phyloP scores from a whole-genome alignment of 2,329 filamentous ascomycete species.

The Nothomitra cinnamomea region DNA sequence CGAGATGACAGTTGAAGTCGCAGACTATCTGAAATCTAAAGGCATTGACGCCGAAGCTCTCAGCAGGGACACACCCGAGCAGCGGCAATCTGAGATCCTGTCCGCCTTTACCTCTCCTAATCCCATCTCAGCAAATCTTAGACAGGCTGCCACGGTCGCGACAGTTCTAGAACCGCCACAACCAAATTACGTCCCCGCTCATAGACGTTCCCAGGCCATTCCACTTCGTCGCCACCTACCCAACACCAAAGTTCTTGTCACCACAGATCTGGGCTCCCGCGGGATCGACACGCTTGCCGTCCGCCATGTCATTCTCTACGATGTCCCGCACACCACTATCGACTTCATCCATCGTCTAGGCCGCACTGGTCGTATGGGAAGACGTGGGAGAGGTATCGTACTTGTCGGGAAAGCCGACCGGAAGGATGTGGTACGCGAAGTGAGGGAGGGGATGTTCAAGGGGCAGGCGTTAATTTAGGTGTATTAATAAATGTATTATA shows the following conservation, averaged over 20 bases:
- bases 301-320: constrained; percentile 80
- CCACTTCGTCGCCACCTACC: constrained; percentile 33
- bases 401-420: constrained; percentile 79
- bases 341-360: constrained; percentile 96
- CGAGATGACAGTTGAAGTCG: constrained; percentile 67
- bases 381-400: constrained; percentile 76
- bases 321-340: constrained; percentile 94
- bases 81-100: constrained; percentile 61
- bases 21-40: constrained; percentile 62
- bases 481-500: neutral
- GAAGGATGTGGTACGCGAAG: constrained; percentile 78
- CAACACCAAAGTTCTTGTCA: constrained; percentile 82
- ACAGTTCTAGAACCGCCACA: constrained; percentile 21
- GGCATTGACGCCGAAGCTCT: constrained; percentile 78
- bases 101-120: constrained; percentile 45
- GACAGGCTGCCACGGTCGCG: neutral
- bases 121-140: constrained; percentile 17
- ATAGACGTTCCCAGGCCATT: constrained; percentile 9
- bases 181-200: constrained; percentile 17
- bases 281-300: constrained; percentile 91
- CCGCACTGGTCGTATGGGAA: constrained; percentile 79
- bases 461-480: constrained; percentile 30
- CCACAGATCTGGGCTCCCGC: constrained; percentile 79
- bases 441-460: constrained; percentile 53
- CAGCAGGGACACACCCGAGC: constrained; percentile 66